These are phyloP conservation scores for Cucurbita pepo DNA, from an alignment of 306 rosid genomes.

Conservation along the genomic window DNA sequence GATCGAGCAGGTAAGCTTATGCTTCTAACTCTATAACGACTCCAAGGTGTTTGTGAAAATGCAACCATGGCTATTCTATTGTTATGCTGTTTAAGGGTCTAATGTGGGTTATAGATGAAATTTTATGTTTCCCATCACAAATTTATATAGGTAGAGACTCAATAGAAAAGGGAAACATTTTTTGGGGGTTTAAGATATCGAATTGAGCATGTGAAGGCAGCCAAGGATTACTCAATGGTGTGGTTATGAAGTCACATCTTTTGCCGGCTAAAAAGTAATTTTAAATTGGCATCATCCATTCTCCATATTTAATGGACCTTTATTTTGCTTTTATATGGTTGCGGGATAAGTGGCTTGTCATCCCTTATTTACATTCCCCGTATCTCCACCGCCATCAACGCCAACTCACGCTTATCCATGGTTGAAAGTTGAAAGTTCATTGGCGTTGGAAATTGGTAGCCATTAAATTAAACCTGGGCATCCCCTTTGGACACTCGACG, in stretches of 20 bases:
- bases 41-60: slow-evolving; percentile 31
- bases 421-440: slow-evolving; percentile 10
- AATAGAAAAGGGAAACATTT: background rate
- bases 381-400: slow-evolving; percentile 24
- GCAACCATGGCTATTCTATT: slow-evolving; percentile 22
- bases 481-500: background rate
- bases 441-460: background rate
- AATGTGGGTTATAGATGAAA: background rate
- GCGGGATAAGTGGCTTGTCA: background rate
- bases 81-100: slow-evolving; percentile 1
- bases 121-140: background rate
- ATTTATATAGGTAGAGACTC: background rate
- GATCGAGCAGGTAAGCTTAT: slow-evolving; percentile 61
- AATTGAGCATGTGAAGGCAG: slow-evolving; percentile 18
- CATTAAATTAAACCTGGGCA: background rate
- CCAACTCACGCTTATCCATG: background rate
- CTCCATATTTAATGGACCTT: background rate
- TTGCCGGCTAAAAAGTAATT: slow-evolving; percentile 2
- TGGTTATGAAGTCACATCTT: slow-evolving; percentile 32
- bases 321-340: background rate
- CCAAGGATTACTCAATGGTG: slow-evolving; percentile 12
- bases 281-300: slow-evolving; percentile 9
- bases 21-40: slow-evolving; percentile 25
- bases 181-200: background rate
- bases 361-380: slow-evolving; percentile 7